phyloP scores from a whole-genome alignment of 805 yeast genomes.

The Yamadazyma akitaensis region DNA sequence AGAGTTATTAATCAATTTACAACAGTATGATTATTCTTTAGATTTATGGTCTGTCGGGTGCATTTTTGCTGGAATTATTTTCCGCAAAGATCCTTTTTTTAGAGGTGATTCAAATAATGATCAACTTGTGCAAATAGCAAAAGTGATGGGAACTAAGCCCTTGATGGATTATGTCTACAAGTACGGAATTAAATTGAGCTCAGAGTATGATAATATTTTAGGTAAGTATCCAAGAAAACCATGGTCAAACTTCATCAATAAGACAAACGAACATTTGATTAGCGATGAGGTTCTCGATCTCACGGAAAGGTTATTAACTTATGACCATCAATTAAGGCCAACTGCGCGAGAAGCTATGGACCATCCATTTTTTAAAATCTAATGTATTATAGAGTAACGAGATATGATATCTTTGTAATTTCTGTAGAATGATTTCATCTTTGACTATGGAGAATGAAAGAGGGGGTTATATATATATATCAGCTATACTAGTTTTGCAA shows the following conservation, averaged over 20 bases:
- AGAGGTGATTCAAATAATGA: slow-evolving; percentile 92
- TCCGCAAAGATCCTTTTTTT: slow-evolving; percentile 88
- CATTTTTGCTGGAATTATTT: slow-evolving; percentile 83
- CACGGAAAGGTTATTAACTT: slow-evolving; percentile 67
- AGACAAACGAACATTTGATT: slow-evolving; percentile 48
- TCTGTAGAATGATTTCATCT: background rate
- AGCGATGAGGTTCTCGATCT: slow-evolving; percentile 62
- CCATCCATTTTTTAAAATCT: slow-evolving; percentile 56
- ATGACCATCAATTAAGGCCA: slow-evolving; percentile 83
- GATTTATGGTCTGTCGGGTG: slow-evolving; percentile 93
- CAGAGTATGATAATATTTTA: slow-evolving; percentile 70
- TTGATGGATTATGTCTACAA: slow-evolving; percentile 61
- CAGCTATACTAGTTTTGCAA: too few species aligned
- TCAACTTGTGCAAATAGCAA: slow-evolving; percentile 85
- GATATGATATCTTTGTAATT: background rate
- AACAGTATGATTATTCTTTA: slow-evolving; percentile 82
- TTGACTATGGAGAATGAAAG: too few species aligned
- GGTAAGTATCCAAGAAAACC: slow-evolving; percentile 65
- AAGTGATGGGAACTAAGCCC: slow-evolving; percentile 81
- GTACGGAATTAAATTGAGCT: slow-evolving; percentile 66
- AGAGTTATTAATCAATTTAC: slow-evolving; percentile 77
- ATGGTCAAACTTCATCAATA: slow-evolving; percentile 61
- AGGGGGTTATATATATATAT: too few species aligned
- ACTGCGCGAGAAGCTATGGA: slow-evolving; percentile 87
- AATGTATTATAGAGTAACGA: slow-evolving; percentile 5